Evolutionary conservation across 1,284 basidiomycete genomes (phyloP).

Genomic region (Tilletia walkeri): DNA sequence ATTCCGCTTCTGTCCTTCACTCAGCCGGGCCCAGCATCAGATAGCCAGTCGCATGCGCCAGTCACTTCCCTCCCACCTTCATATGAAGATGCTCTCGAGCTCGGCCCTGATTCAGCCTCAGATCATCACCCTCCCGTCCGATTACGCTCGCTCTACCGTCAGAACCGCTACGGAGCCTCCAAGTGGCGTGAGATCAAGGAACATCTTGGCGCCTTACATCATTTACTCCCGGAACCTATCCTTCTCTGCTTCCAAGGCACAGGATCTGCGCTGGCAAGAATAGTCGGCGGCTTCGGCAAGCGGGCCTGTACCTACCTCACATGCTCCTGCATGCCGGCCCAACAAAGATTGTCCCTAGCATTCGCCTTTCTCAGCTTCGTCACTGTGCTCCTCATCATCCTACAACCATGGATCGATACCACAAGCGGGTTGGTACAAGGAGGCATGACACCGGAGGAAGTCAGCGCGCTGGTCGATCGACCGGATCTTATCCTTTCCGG

Average conservation of each 20-base stretch:
- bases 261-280: background rate
- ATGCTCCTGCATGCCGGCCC: slow-evolving; percentile 8
- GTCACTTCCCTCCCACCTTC: background rate
- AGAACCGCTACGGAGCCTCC: background rate
- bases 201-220: background rate
- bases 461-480: background rate
- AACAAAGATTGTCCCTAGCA: slow-evolving; percentile 1
- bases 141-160: slow-evolving; percentile 13
- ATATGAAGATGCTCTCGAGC: slow-evolving; percentile 13
- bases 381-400: slow-evolving; percentile 5
- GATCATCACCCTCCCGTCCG: slow-evolving; percentile 9
- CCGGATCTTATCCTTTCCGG: background rate
- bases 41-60: background rate
- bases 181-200: slow-evolving; percentile 4
- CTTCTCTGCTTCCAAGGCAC: background rate
- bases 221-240: slow-evolving; percentile 13
- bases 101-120: slow-evolving; percentile 1
- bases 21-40: background rate
- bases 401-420: slow-evolving; percentile 13
- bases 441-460: background rate
- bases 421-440: background rate
- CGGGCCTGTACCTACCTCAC: slow-evolving; percentile 2
- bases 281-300: background rate
- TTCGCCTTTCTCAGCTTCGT: slow-evolving; percentile 13
- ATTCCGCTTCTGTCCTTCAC: slow-evolving; percentile 15